Evolutionary conservation across 2,329 filamentous ascomycete species (phyloP).

Genomic region (Arachnomyces sp.): DNA sequence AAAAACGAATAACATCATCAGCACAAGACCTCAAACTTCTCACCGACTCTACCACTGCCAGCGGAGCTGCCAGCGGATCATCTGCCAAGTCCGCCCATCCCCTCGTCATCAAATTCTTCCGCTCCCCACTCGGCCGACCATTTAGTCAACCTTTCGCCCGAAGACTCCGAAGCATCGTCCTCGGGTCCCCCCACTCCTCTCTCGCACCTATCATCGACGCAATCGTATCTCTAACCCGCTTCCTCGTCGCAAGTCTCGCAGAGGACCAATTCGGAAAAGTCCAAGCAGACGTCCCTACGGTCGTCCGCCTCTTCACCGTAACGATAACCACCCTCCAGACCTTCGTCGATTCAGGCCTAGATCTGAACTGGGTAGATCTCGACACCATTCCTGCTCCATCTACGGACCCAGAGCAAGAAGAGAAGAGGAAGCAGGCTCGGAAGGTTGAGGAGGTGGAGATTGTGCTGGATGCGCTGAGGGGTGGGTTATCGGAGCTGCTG

Average conservation of each 20-base stretch:
- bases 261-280: constrained; percentile 84
- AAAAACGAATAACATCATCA: constrained; percentile 29
- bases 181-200: constrained; percentile 67
- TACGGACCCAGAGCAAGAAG: constrained; percentile 16
- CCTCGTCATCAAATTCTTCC: constrained; percentile 41
- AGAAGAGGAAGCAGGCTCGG: constrained; percentile 25
- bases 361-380: constrained; percentile 73
- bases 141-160: constrained; percentile 65
- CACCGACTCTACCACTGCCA: constrained; percentile 27
- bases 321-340: constrained; percentile 62
- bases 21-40: constrained; percentile 32
- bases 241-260: constrained; percentile 64
- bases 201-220: constrained; percentile 63
- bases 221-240: constrained; percentile 58
- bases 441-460: constrained; percentile 60
- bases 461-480: constrained; percentile 58
- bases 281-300: constrained; percentile 67
- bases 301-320: constrained; percentile 65
- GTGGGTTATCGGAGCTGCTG: constrained; percentile 59
- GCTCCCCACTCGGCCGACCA: constrained; percentile 53
- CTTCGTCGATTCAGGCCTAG: constrained; percentile 51
- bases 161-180: constrained; percentile 58
- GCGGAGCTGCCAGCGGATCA: constrained; percentile 43
- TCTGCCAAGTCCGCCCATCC: constrained; percentile 44
- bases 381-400: constrained; percentile 39